These are phyloP conservation scores for Agroathelia rolfsii DNA, from an alignment of 1,284 basidiomycete species.

Conservation along the genomic window DNA sequence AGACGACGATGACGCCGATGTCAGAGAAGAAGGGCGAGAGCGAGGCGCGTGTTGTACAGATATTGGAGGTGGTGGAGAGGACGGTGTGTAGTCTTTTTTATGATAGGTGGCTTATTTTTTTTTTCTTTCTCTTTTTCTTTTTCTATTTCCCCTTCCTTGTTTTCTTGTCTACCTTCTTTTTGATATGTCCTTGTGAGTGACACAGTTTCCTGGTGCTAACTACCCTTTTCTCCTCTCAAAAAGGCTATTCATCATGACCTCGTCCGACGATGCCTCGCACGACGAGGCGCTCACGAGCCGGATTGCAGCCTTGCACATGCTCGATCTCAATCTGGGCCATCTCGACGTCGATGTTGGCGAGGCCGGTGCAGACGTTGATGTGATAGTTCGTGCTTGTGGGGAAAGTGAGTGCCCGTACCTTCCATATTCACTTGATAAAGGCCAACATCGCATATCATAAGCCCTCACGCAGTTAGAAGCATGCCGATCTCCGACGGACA, in stretches of 20 bases:
- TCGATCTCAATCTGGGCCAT: conserved; percentile 80
- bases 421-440: background rate
- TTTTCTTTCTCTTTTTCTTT: too few relatives aligned
- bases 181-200: conserved; percentile 1
- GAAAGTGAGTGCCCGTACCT: conserved; percentile 41
- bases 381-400: conserved; percentile 66
- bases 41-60: conserved; percentile 37
- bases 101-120: conserved; percentile 37
- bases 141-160: conserved; percentile 2
- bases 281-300: conserved; percentile 83
- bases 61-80: conserved; percentile 66
- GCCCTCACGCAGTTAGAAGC: conserved; percentile 64
- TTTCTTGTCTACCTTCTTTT: background rate
- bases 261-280: conserved; percentile 74
- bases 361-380: conserved; percentile 45
- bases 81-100: conserved; percentile 65
- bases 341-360: conserved; percentile 69
- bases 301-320: conserved; percentile 82
- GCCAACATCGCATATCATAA: conserved; percentile 17
- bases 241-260: too few relatives aligned
- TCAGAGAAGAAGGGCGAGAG: conserved; percentile 18
- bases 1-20: conserved; percentile 19
- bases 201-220: conserved; percentile 53
- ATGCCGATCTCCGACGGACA: conserved; percentile 65
- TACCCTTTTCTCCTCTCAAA: too few relatives aligned